Evolutionary conservation across 495 filamentous ascomycete genomes (phyloP).

Genomic region (Neurospora sp.): DNA sequence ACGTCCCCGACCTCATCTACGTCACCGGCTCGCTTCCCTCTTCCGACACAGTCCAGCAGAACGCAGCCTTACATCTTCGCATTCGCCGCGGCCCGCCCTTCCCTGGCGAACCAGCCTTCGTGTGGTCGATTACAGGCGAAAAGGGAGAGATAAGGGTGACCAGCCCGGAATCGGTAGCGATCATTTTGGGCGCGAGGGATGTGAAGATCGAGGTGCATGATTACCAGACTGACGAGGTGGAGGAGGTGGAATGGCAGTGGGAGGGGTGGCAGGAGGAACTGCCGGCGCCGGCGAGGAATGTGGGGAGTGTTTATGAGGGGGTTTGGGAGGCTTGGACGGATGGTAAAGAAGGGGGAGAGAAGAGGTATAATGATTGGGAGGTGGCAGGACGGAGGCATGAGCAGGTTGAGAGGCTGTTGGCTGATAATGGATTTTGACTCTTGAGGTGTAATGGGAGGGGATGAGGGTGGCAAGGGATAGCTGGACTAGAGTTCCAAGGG

Average conservation of each 20-base stretch:
- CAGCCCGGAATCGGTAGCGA: slow-evolving; percentile 14
- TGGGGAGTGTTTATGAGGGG: slow-evolving; percentile 41
- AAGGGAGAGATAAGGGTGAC: slow-evolving; percentile 45
- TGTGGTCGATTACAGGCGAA: slow-evolving; percentile 46
- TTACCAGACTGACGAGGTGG: slow-evolving; percentile 28
- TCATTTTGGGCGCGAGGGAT: slow-evolving; percentile 26
- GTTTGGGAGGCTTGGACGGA: slow-evolving; percentile 23
- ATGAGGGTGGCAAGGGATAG: no score
- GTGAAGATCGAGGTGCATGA: slow-evolving; percentile 35
- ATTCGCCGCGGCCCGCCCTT: slow-evolving; percentile 42
- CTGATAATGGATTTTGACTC: background rate
- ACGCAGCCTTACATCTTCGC: slow-evolving; percentile 31
- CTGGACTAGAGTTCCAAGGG: slow-evolving; percentile 10
- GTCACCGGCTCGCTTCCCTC: slow-evolving; percentile 34
- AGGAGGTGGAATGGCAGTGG: slow-evolving; percentile 33
- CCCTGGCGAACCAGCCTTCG: slow-evolving; percentile 33
- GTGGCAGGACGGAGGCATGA: slow-evolving; percentile 33
- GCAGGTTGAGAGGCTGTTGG: slow-evolving; percentile 16
- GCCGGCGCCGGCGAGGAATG: slow-evolving; percentile 26
- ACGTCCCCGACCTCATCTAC: slow-evolving; percentile 39
- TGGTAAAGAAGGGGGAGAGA: background rate
- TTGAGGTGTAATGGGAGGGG: background rate
- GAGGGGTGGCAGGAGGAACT: slow-evolving; percentile 31
- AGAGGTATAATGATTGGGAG: slow-evolving; percentile 29
- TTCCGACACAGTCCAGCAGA: slow-evolving; percentile 15